Base-by-base conservation (phyloP, 139 green algal genomes). In the Pleodorina starrii region DNA sequence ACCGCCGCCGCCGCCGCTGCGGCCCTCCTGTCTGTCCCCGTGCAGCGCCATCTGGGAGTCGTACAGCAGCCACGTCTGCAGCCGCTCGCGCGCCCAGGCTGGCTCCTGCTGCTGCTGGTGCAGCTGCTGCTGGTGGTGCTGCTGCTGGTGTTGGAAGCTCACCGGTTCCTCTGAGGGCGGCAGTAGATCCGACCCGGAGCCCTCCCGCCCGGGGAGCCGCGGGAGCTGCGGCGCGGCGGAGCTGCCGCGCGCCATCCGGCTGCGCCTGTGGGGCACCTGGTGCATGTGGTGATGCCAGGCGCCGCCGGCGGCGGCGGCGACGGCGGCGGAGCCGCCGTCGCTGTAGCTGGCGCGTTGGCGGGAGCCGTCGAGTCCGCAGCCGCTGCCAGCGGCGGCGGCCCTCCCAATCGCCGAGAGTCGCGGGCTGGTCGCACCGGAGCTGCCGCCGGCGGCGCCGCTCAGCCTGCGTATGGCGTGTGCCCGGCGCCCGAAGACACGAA, bases 71-170 rank as follows among this genome's bases (percentile, higher is more conserved):
- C 76, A 84, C 32, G 12, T 60, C 76, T 35, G 76, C 23, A 84
- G 35, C 48, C 76, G 48, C 9, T 48, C n/a, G 35, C 38, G 76
- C 35, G 48, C 76, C 46, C 48, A 84, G 19, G 48, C 76, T 1
- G 69, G 46, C 12, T 84, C 76, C 48, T 48, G 17, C 16, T n/a
- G n/a, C 76, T 84, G 76, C 48, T 69, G 50, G 46, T 84, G 76
- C n/a, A 71, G 17, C 16, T n/a, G n/a, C 76, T 84, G 76, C 48
- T 69, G 50, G 46, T 84, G 76, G 46, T 69, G 76, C 76, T 82
- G 76, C 48, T 84, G 76, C 48, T 50, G 48, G 21, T 29, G 76
- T 44, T 82, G 76, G n/a, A 19, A 63, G 7, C 46, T 25, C 14
- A 36, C 29, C 29, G 46, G 1, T 19, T n/a, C 76, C 17, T 84